These are phyloP conservation scores for Castanopsis chinensis DNA, from an alignment of 306 rosid genomes.

Conservation along the genomic window DNA sequence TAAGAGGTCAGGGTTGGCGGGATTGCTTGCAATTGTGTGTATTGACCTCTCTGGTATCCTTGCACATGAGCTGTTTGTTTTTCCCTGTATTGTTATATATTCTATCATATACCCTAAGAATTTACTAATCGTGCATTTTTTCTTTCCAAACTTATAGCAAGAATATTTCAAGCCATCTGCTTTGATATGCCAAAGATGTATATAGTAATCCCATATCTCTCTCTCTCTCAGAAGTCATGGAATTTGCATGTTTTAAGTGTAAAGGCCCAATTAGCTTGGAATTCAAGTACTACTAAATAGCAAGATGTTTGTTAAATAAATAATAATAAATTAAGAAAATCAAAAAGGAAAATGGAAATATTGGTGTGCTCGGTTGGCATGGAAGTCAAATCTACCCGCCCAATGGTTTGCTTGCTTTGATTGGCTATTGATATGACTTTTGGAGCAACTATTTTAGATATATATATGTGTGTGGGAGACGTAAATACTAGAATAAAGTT, in stretches of 20 bases:
- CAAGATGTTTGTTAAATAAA: no score
- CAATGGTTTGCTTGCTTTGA: not conserved
- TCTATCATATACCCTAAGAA: slow-evolving; percentile 18
- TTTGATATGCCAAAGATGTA: not conserved
- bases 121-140: slow-evolving; percentile 6
- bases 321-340: no score
- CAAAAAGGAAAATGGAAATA: no score
- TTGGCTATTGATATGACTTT: not conserved
- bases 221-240: not conserved
- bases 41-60: slow-evolving; percentile 32
- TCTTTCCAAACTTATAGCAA: not conserved
- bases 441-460: no score
- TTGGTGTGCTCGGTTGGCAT: not conserved
- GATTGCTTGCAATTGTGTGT: slow-evolving; percentile 26
- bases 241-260: not conserved
- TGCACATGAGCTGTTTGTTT: slow-evolving; percentile 23
- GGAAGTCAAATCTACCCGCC: not conserved
- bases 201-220: not conserved
- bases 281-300: no score
- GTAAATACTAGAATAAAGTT: no score
- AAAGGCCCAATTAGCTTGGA: no score
- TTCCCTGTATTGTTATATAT: slow-evolving; percentile 16
- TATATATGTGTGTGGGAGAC: no score
- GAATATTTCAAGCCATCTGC: slow-evolving; percentile 19
- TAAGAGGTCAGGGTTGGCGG: not conserved